Evolutionary conservation across 129 eudicot species (phyloP).

Genomic region (Chrysanthemum lavandulifolium): DNA sequence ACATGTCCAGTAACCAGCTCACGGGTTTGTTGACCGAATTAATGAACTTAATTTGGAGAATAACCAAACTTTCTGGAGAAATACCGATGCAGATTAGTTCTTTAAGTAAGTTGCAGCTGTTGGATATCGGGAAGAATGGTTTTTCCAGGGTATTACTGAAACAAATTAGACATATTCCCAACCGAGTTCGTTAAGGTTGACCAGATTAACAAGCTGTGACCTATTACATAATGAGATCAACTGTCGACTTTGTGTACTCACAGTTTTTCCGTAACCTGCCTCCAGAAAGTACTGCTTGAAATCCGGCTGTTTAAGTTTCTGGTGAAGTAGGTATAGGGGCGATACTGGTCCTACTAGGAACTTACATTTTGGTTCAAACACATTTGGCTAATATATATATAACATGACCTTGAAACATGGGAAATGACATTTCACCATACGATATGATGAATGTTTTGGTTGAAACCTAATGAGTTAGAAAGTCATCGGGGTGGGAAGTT

Average conservation of each 20-base stretch:
- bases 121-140: slow-evolving; percentile 78
- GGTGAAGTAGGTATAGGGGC: slow-evolving; percentile 64
- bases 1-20: slow-evolving; percentile 71
- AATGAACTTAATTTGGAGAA: slow-evolving; percentile 63
- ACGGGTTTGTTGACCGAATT: slow-evolving; percentile 59
- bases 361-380: slow-evolving; percentile 51
- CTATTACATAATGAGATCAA: slow-evolving; percentile 70
- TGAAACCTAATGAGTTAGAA: slow-evolving; percentile 61
- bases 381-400: slow-evolving; percentile 26
- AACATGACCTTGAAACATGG: slow-evolving; percentile 49
- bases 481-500: slow-evolving; percentile 90
- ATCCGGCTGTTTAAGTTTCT: slow-evolving; percentile 44
- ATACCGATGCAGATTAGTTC: slow-evolving; percentile 70
- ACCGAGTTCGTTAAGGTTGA: slow-evolving; percentile 57
- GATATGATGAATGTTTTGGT: slow-evolving; percentile 78
- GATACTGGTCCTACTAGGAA: slow-evolving; percentile 61
- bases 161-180: slow-evolving; percentile 75
- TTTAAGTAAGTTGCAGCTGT: slow-evolving; percentile 63
- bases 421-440: slow-evolving; percentile 86
- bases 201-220: slow-evolving; percentile 64
- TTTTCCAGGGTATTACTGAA: slow-evolving; percentile 70
- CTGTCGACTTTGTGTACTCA: slow-evolving; percentile 53
- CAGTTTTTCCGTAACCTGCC: slow-evolving; percentile 76
- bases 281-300: slow-evolving; percentile 52
- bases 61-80: slow-evolving; percentile 63